These are phyloP conservation scores for Clitoria ternatea DNA, from an alignment of 306 rosid species.

Conservation along the genomic window DNA sequence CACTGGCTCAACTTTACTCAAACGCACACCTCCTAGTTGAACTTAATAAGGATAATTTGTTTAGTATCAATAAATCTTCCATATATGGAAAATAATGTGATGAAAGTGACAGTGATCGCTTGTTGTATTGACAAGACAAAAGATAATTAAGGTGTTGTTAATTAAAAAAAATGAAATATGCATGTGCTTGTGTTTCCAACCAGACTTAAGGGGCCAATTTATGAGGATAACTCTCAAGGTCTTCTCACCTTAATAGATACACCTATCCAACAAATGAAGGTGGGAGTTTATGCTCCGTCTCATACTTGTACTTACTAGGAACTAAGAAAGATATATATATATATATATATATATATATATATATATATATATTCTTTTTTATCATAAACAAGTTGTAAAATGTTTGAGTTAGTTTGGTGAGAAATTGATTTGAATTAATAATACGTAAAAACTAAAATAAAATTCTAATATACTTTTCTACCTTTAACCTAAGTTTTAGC, in stretches of 20 bases:
- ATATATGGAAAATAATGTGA: slow-evolving; percentile 37
- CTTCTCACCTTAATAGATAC: slow-evolving; percentile 44
- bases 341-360: too few relatives aligned
- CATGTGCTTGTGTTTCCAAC: slow-evolving; percentile 81
- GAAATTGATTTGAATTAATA: background rate
- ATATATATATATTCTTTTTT: too few relatives aligned
- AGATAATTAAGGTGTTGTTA: slow-evolving; percentile 54
- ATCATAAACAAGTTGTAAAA: background rate
- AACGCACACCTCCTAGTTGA: background rate
- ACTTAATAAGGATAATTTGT: slow-evolving; percentile 29
- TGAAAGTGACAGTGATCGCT: slow-evolving; percentile 39
- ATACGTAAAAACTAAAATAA: background rate
- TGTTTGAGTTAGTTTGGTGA: background rate
- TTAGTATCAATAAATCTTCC: slow-evolving; percentile 47
- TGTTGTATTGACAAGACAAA: slow-evolving; percentile 40
- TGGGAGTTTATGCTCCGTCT: slow-evolving; percentile 24
- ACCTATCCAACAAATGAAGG: slow-evolving; percentile 42
- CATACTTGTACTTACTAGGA: background rate
- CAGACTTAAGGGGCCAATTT: slow-evolving; percentile 59
- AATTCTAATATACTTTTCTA: too few relatives aligned
- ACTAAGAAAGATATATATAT: background rate
- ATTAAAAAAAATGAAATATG: slow-evolving; percentile 44
- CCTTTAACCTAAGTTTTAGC: too few relatives aligned
- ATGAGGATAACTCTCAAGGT: slow-evolving; percentile 48
- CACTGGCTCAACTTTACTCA: background rate